Evolutionary conservation across 1,139 yeast genomes (phyloP).

Genomic region (Debaryomycetaceae sp.): DNA sequence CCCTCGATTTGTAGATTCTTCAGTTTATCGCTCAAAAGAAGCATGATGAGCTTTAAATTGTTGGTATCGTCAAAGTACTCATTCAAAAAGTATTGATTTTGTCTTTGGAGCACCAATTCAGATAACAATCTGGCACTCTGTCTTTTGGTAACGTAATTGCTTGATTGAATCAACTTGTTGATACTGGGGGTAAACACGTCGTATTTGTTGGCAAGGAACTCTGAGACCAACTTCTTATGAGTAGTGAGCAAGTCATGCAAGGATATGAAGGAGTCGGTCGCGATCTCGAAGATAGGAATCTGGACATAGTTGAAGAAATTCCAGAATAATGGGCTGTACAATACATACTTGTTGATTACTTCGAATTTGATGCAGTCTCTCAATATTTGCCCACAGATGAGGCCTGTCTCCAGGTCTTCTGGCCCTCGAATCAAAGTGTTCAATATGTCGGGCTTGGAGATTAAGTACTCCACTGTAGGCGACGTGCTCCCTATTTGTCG

Average conservation of each 20-base stretch:
- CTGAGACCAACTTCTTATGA: conserved; percentile 67
- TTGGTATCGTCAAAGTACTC: conserved; percentile 76
- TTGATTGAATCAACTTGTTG: conserved; percentile 67
- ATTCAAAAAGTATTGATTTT: conserved; percentile 70
- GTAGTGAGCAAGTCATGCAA: conserved; percentile 64
- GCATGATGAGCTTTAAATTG: conserved; percentile 82
- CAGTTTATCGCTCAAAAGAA: conserved; percentile 80
- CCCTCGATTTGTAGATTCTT: conserved; percentile 87
- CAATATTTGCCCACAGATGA: conserved; percentile 73
- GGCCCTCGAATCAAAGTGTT: conserved; percentile 63
- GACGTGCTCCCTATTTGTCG: conserved; percentile 74
- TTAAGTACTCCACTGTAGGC: conserved; percentile 84
- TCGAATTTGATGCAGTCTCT: conserved; percentile 87
- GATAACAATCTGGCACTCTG: conserved; percentile 81
- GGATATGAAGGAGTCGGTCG: conserved; percentile 85
- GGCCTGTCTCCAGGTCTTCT: conserved; percentile 67
- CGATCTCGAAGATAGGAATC: conserved; percentile 76
- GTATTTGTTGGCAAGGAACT: conserved; percentile 58
- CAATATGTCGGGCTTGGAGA: conserved; percentile 61
- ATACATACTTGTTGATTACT: conserved; percentile 55
- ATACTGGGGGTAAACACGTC: conserved; percentile 57
- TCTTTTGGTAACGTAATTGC: conserved; percentile 86
- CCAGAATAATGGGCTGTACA: conserved; percentile 67
- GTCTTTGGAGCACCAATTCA: conserved; percentile 69
- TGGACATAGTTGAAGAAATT: conserved; percentile 76